Evolutionary conservation across 352 stramenopile species (phyloP).

Genomic region (Pythium aphanidermatum): DNA sequence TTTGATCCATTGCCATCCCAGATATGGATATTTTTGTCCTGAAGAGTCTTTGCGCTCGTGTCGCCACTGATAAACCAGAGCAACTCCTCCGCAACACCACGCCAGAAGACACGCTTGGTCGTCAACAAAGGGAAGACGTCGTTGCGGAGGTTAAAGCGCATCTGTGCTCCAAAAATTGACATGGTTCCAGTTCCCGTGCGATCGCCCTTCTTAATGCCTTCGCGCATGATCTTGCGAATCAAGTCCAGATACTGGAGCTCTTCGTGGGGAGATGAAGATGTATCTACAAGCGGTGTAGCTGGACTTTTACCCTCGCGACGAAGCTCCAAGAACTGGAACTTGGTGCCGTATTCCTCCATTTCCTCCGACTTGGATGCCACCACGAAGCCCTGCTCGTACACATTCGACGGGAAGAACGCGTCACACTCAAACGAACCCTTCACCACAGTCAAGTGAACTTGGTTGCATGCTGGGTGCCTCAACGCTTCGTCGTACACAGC

Average conservation of each 20-base stretch:
- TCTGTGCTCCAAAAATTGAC: constrained; percentile 98
- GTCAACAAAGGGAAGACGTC: constrained; percentile 96
- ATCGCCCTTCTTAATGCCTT: constrained; percentile 93
- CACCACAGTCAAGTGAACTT: constrained; percentile 90
- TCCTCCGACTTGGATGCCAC: constrained; percentile 37
- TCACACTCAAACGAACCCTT: constrained; percentile 88
- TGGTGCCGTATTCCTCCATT: constrained; percentile 71
- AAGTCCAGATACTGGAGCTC: constrained; percentile 77
- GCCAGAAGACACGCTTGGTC: constrained; percentile 99
- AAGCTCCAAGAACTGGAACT: constrained; percentile 76
- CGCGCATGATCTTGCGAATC: constrained; percentile 94
- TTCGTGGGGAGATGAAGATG: constrained; percentile 22
- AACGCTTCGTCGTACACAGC: constrained; percentile 95
- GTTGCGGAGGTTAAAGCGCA: constrained; percentile 93
- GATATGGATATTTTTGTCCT: constrained; percentile 98
- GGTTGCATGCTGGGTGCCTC: constrained; percentile 64
- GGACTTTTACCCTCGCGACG: constrained; percentile 19
- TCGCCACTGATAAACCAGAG: constrained; percentile 99
- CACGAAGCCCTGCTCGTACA: constrained; percentile 48
- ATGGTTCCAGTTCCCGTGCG: constrained; percentile 98
- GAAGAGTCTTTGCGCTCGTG: constrained; percentile 94
- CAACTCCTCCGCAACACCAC: constrained; percentile 98
- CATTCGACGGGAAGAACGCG: constrained; percentile 87
- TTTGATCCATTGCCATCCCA: constrained; percentile 99
- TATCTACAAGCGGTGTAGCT: constrained; percentile 24